Base-by-base conservation (phyloP, 2,329 filamentous ascomycete species). In the Nothopassalora personata region DNA sequence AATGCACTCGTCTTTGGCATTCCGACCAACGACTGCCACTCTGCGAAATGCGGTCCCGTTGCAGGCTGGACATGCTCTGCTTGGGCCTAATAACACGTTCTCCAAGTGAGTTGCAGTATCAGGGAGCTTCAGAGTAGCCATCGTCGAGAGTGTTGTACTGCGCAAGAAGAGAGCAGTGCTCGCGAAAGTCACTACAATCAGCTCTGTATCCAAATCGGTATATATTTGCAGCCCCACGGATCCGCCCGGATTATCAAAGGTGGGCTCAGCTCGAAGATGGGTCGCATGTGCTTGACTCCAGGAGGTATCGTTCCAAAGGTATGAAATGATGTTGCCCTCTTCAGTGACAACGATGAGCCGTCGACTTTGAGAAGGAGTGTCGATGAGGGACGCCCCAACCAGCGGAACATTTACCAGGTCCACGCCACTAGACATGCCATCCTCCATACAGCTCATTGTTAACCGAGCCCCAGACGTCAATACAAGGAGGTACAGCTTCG, bases 391-490 rank as follows among this genome's bases (percentile, higher is more conserved):
- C 8, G 70, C 67, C 9, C 69, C 69, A 6, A 72, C 57, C 3
- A 71, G 50, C 31, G 67, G 66, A 7, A 62, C 59, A 5, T 57
- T 57, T 4, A 64, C 67, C 5, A 72, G 31, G 18, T 64, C 58
- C 5, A 49, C 53, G 23, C 56, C 58, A 39, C 30, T 61, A 5
- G 58, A 49, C n/a, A 53, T 50, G 10, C 74, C 76, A 30, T 71
- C 74, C 15, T 79, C 79, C 15, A 82, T 73, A 52, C 79, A 77
- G 10, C 87, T 72, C 66, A 88, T 85, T 0, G 79, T 80, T 68
- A 91, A 75, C 3, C 79, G 77, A 0, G 88, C 89, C 55, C 87
- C 85, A 15, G 83, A 80, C 36, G 83, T 83, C 5, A 91, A 79
- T 7, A 90, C 69, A 8, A 90, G 70, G 1, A 91, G 71, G 10